phyloP scores from a whole-genome alignment of 2,329 filamentous ascomycete genomes.

The Sclerotiophoma versabilis region DNA sequence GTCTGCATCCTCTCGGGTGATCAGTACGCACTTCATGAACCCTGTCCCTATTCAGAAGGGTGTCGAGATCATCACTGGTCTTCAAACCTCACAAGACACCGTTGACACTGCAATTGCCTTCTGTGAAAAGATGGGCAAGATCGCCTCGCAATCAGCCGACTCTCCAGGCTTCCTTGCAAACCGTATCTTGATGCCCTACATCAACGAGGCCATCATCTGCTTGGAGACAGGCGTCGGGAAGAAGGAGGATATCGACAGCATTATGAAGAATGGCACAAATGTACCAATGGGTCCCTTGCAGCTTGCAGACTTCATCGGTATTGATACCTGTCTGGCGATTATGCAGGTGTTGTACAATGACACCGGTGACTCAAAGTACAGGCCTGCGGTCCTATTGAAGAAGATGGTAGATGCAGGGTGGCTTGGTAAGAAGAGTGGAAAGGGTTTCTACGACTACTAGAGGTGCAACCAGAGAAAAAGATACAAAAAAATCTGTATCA shows the following conservation, averaged over 20 bases:
- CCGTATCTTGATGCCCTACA: slow-evolving; percentile 97
- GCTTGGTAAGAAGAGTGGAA: slow-evolving; percentile 96
- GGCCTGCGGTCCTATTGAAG: slow-evolving; percentile 82
- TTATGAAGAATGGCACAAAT: slow-evolving; percentile 99
- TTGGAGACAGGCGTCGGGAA: slow-evolving; percentile 90
- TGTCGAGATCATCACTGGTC: slow-evolving; percentile 93
- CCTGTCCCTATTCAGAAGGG: slow-evolving; percentile 96
- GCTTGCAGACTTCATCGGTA: slow-evolving; percentile 93
- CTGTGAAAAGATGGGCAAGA: slow-evolving; percentile 91
- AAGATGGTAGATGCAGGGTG: slow-evolving; percentile 99
- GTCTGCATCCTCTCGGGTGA: slow-evolving; percentile 82
- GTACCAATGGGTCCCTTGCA: slow-evolving; percentile 97
- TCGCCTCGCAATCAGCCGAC: slow-evolving; percentile 86
- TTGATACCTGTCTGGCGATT: slow-evolving; percentile 95
- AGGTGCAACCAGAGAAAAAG: background rate
- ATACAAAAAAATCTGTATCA: background rate
- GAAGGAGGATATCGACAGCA: slow-evolving; percentile 91
- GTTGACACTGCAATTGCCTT: slow-evolving; percentile 83
- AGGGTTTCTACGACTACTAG: slow-evolving; percentile 92
- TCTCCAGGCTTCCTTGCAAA: slow-evolving; percentile 95
- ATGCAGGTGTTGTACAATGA: slow-evolving; percentile 94
- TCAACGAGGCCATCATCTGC: slow-evolving; percentile 97
- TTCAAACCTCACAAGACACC: slow-evolving; percentile 87
- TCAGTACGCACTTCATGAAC: slow-evolving; percentile 99
- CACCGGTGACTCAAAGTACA: slow-evolving; percentile 94